phyloP scores from a whole-genome alignment of 441 rosid species.

The Gossypium gossypioides region DNA sequence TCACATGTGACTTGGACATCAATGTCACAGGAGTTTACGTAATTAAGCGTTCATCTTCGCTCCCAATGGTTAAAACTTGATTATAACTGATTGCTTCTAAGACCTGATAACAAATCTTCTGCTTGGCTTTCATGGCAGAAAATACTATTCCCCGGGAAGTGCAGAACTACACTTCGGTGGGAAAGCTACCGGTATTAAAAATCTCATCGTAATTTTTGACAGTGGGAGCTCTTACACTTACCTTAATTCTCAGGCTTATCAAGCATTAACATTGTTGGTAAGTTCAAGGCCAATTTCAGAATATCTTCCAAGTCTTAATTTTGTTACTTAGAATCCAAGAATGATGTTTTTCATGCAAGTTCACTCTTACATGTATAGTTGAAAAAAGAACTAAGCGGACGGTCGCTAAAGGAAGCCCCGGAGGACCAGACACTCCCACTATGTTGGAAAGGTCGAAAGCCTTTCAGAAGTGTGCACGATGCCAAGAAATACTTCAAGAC shows the following conservation, averaged over 20 bases:
- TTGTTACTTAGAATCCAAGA: not conserved
- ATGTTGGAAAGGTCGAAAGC: slow-evolving; percentile 83
- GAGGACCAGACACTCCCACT: slow-evolving; percentile 63
- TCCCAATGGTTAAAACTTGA: not conserved
- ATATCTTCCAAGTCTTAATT: not conserved
- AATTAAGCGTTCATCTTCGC: slow-evolving; percentile 14
- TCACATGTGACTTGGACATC: slow-evolving; percentile 58
- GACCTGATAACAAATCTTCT: not conserved
- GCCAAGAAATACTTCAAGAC: slow-evolving; percentile 73
- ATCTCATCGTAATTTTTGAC: slow-evolving; percentile 12
- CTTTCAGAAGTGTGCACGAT: slow-evolving; percentile 56
- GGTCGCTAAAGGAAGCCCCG: slow-evolving; percentile 49
- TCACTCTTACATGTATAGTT: not conserved
- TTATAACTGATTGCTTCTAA: not conserved
- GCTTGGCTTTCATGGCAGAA: slow-evolving; percentile 2
- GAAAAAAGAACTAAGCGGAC: slow-evolving; percentile 34
- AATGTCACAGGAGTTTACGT: slow-evolving; percentile 59
- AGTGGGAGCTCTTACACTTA: slow-evolving; percentile 18
- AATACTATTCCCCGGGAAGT: slow-evolving; percentile 15
- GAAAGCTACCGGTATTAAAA: not conserved
- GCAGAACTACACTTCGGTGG: not conserved
- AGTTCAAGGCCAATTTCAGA: not conserved
- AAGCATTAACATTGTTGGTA: slow-evolving; percentile 2
- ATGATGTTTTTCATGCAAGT: not conserved
- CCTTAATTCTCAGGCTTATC: slow-evolving; percentile 13